Conservation (phyloP, 345 rosid genomes). For the Aquilaria malaccensis region DNA sequence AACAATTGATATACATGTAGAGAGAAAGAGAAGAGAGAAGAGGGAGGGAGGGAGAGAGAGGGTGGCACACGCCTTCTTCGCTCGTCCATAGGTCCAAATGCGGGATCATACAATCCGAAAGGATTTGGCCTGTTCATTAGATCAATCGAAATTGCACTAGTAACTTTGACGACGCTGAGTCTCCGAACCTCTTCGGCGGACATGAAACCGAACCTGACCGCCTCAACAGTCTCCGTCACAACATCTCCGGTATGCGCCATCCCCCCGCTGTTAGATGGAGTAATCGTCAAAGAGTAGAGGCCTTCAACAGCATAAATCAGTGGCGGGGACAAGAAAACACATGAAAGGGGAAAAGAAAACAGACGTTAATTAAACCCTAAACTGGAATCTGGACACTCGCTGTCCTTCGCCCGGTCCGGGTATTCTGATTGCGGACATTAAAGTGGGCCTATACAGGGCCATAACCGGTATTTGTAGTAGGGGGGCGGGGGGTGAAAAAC, state of each 20-base stretch:
- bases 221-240: constrained; percentile 37
- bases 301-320: background rate
- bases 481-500: too few relatives aligned
- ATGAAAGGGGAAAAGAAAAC: background rate
- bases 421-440: too few relatives aligned
- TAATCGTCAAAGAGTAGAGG: constrained; percentile 12
- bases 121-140: constrained; percentile 32
- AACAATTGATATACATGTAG: background rate
- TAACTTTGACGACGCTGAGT: constrained; percentile 41
- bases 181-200: constrained; percentile 44
- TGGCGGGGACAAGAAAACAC: background rate
- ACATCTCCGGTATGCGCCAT: constrained; percentile 7
- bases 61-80: constrained; percentile 28
- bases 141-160: constrained; percentile 34
- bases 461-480: too few relatives aligned
- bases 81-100: constrained; percentile 39
- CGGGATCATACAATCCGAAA: constrained; percentile 57
- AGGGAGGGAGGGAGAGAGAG: background rate
- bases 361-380: background rate
- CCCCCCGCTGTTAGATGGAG: too few relatives aligned
- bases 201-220: constrained; percentile 45
- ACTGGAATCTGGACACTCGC: too few relatives aligned
- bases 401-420: too few relatives aligned
- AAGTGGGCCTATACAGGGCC: too few relatives aligned
- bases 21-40: background rate